Conservation (phyloP, 768 basidiomycete species). For the Lactarius sanguifluus region DNA sequence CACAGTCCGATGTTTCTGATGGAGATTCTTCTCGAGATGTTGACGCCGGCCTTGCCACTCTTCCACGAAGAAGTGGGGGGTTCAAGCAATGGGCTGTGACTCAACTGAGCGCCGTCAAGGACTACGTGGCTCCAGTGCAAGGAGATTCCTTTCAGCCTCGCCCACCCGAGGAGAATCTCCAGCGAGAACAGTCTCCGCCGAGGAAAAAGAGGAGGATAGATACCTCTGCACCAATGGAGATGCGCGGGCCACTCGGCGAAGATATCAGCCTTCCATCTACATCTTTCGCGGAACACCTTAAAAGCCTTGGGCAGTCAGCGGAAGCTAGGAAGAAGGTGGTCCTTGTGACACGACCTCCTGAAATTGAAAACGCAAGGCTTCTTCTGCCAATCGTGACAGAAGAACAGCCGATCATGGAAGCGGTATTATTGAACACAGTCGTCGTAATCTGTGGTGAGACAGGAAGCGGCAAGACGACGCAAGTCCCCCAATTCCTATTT, state of each 20-base stretch:
- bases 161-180: neutral
- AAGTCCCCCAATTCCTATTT: slow-evolving; percentile 97
- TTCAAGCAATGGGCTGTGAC: slow-evolving; percentile 92
- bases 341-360: slow-evolving; percentile 59
- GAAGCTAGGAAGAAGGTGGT: slow-evolving; percentile 42
- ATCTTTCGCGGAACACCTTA: slow-evolving; percentile 56
- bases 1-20: slow-evolving; percentile 26
- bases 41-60: slow-evolving; percentile 30
- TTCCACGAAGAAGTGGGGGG: slow-evolving; percentile 45
- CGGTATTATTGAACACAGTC: slow-evolving; percentile 81
- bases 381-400: slow-evolving; percentile 88
- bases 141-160: neutral
- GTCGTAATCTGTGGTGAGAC: slow-evolving; percentile 93
- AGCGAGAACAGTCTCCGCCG: slow-evolving; percentile 22
- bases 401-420: slow-evolving; percentile 93
- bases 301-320: slow-evolving; percentile 27
- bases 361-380: slow-evolving; percentile 74
- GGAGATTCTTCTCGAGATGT: slow-evolving; percentile 32
- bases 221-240: slow-evolving; percentile 38
- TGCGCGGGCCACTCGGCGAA: slow-evolving; percentile 81
- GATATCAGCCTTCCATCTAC: slow-evolving; percentile 65
- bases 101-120: slow-evolving; percentile 60
- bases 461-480: slow-evolving; percentile 97
- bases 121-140: slow-evolving; percentile 37
- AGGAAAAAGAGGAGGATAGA: slow-evolving; percentile 53